Evolutionary conservation across 352 stramenopile genomes (phyloP), one percentile per base, ranked within the genome.

Genomic region (Pythium utonaiense): DNA sequence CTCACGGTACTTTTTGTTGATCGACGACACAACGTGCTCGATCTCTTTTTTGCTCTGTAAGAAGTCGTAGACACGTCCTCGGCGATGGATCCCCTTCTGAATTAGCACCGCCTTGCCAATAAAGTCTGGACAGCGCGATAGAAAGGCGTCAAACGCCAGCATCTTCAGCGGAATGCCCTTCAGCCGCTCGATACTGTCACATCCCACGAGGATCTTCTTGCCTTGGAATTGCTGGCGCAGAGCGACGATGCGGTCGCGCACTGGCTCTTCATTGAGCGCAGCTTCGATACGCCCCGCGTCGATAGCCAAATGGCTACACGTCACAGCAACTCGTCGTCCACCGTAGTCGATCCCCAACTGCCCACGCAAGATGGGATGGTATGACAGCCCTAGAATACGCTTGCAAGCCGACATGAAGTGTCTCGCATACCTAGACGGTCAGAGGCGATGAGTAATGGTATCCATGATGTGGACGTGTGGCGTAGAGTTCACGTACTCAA

Each of bases 151-250:
- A 42, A 99, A 95, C 0, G 94, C 97, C 28, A 99, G 71, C 36
- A 99, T 86, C 73, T 99, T 99, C 30, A 98, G 80, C 27, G 95
- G 96, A 38, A 99, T 96, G 16, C 97, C 97, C 64, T 98, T 98
- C 6, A 99, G 71, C 1, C 95, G 89, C 67, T 99, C 96, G 47
- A 99, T 69, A 6, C 84, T 86, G 69, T 98, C 94, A 63, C 97
- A 96, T 1, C 93, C 95, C 16, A 91, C 86, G 61, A 98, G 89
- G 41, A 98, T 96, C 49, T 79, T 86, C 68, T 89, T 90, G 41
- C 79, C 78, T 1, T 64, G 63, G 48, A 86, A 84, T 41, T 81
- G 79, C 45, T 89, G 77, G 0, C 78, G 78, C n/a, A 92, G 58
- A 10, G 52, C 36, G 8, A 89, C 78, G 0, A 90, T 72, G 28